A percentile compares a stretch with the other conserved stretches of the same genome.
Conservation (phyloP, 139 green algal genomes). For the Chlorokybus atmophyticus region DNA sequence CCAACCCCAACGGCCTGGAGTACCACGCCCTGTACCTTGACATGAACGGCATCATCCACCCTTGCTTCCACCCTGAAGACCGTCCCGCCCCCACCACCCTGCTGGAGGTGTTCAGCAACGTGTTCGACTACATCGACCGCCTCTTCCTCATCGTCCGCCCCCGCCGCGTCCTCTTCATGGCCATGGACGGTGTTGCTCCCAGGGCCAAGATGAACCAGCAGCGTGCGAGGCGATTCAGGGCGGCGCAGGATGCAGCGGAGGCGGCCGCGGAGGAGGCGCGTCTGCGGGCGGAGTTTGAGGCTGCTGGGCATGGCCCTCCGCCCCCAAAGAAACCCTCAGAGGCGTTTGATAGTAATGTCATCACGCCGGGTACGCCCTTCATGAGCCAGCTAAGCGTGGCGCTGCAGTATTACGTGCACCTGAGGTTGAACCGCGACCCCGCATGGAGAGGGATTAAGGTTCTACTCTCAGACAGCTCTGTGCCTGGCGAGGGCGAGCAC, state of each 20-base stretch:
- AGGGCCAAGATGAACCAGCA: conserved; percentile 99
- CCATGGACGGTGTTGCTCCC: conserved; percentile 93
- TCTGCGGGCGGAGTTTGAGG: conserved; percentile 72
- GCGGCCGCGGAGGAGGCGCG: conserved; percentile 68
- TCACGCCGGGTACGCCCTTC: conserved; percentile 97
- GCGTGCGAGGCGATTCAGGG: conserved; percentile 82
- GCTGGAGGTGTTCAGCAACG: conserved; percentile 88
- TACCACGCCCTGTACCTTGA: conserved; percentile 99
- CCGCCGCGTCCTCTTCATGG: conserved; percentile 92
- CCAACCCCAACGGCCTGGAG: conserved; percentile 93
- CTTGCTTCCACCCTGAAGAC: conserved; percentile 99
- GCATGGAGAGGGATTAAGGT: conserved; percentile 85
- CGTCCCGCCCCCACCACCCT: conserved; percentile 76
- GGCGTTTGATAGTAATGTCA: conserved; percentile 90
- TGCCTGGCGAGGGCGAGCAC: conserved; percentile 95
- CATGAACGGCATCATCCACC: conserved; percentile 99
- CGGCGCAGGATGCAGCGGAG: conserved; percentile 75
- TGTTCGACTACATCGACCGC: conserved; percentile 99
- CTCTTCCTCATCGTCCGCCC: conserved; percentile 93
- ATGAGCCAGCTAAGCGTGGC: conserved; percentile 85
- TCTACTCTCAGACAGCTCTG: conserved; percentile 86
- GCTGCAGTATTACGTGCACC: conserved; percentile 95
- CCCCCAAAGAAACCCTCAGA: conserved; percentile 53
- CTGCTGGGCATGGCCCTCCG: conserved; percentile 57
- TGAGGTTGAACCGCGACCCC: conserved; percentile 73